Base-by-base conservation (phyloP, 108 stramenopile genomes). In the Cylindrotheca fusiformis region DNA sequence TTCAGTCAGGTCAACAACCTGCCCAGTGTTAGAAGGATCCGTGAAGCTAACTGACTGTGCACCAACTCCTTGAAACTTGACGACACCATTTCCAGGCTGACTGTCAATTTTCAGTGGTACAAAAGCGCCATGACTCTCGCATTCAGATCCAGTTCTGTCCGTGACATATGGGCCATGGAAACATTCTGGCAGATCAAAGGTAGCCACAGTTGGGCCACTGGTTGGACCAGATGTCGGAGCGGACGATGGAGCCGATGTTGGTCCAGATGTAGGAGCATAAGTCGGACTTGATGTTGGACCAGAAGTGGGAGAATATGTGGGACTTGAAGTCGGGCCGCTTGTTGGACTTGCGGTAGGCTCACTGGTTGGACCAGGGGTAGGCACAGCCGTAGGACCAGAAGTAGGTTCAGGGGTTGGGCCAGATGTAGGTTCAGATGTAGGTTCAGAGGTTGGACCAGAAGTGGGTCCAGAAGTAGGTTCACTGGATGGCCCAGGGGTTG, bases 341-440 rank as follows among this genome's bases (percentile, higher is more conserved):
- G 55, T 56, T 12, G 55, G 55, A 6, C 31, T 27, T 6, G 5
- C 25, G 18, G 26, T 56, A 12, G 55, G 55, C 29, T 56, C 26
- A 32, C 24, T 6, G 28, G 55, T 56, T 18, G 55, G 55, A 6
- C 31, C 28, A n/a, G 24, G 6, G n/a, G 55, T 27, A 14, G 55
- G 55, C 18, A 21, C 55, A 29, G 55, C 6, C 24, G 55, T 56
- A 17, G 55, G 55, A 6, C 12, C 25, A 5, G 24, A 14, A 29
- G 55, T 56, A 12, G 55, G 55, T 8, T 27, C 28, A 32, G 55
- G n/a, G 22, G 55, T 56, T 18, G 55, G 55, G 8, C 55, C 55
- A 29, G 55, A 31, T 25, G 55, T 56, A 12, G 55, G 55, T 29
- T 12, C 26, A 4, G 30, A 17, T 12, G 55, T 56, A 21, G 55